A percentile compares a stretch with the other conserved stretches of the same genome.
phyloP scores from a whole-genome alignment of 495 filamentous ascomycete genomes.

The Sphaerosporella brunnea region DNA sequence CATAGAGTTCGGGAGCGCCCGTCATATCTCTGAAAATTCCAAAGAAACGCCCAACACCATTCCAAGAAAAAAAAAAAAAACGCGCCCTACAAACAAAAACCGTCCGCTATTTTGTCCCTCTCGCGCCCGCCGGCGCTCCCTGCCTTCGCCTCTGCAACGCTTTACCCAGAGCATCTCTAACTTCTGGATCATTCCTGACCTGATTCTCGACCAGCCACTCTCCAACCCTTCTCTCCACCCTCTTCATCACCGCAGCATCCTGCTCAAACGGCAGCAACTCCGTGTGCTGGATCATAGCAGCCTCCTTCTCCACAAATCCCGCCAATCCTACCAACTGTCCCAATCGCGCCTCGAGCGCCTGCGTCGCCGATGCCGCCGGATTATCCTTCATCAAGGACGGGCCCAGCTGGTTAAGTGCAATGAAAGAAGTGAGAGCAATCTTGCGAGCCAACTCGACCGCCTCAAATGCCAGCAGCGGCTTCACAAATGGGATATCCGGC shows the following conservation, averaged over 20 bases:
- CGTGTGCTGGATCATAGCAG: slow-evolving; percentile 48
- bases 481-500: slow-evolving; percentile 27
- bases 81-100: too few species aligned
- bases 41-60: background rate
- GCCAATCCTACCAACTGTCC: slow-evolving; percentile 31
- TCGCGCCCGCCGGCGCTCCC: slow-evolving; percentile 31
- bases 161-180: slow-evolving; percentile 51
- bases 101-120: background rate
- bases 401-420: slow-evolving; percentile 73
- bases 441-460: slow-evolving; percentile 59
- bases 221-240: slow-evolving; percentile 47
- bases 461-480: slow-evolving; percentile 71
- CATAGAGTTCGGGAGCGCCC: too few species aligned
- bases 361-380: background rate
- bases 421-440: slow-evolving; percentile 60
- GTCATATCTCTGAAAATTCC: background rate
- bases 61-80: background rate
- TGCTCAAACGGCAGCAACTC: slow-evolving; percentile 70
- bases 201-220: slow-evolving; percentile 64
- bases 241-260: slow-evolving; percentile 42
- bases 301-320: slow-evolving; percentile 45
- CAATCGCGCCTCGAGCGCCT: slow-evolving; percentile 25
- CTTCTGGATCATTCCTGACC: slow-evolving; percentile 53
- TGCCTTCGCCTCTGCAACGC: slow-evolving; percentile 41
- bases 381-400: slow-evolving; percentile 35